A percentile compares a stretch with the other conserved stretches of the same genome.
Evolutionary conservation across 805 yeast genomes (phyloP).

Genomic region (Wickerhamiella hasegawae): DNA sequence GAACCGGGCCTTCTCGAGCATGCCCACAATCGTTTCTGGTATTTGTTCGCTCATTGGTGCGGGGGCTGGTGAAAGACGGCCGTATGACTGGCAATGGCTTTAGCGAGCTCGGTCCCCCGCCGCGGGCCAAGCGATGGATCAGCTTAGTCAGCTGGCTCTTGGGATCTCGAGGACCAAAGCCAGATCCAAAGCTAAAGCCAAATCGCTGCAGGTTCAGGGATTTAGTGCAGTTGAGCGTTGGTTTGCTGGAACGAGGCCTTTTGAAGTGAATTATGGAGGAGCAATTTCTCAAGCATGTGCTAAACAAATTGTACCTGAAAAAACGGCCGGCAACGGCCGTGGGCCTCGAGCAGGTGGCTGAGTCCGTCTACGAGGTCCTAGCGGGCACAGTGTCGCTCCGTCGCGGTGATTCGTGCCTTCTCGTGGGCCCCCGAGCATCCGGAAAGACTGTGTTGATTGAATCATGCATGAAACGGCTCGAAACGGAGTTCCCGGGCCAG

Average conservation of each 20-base stretch:
- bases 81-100: too few species aligned
- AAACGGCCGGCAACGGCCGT: constrained; percentile 16
- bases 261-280: too few species aligned
- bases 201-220: too few species aligned
- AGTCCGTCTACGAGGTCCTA: constrained; percentile 40
- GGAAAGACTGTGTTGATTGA: constrained; percentile 60
- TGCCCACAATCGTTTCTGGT: too few species aligned
- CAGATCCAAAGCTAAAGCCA: too few species aligned
- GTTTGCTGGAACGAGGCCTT: too few species aligned
- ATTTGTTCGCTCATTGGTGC: not conserved
- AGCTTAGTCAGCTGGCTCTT: too few species aligned
- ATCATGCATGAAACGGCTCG: constrained; percentile 34
- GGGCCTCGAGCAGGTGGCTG: constrained; percentile 24
- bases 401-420: constrained; percentile 67
- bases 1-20: constrained; percentile 14
- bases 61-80: too few species aligned
- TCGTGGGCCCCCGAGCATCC: constrained; percentile 65
- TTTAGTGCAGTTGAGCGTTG: too few species aligned
- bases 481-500: constrained; percentile 24
- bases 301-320: constrained; percentile 19
- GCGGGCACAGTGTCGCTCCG: constrained; percentile 47
- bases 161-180: too few species aligned
- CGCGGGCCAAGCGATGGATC: too few species aligned
- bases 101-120: too few species aligned
- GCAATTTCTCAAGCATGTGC: constrained; percentile 8